Conservation (phyloP, 148 eudicot species). For the Silene uniflora region DNA sequence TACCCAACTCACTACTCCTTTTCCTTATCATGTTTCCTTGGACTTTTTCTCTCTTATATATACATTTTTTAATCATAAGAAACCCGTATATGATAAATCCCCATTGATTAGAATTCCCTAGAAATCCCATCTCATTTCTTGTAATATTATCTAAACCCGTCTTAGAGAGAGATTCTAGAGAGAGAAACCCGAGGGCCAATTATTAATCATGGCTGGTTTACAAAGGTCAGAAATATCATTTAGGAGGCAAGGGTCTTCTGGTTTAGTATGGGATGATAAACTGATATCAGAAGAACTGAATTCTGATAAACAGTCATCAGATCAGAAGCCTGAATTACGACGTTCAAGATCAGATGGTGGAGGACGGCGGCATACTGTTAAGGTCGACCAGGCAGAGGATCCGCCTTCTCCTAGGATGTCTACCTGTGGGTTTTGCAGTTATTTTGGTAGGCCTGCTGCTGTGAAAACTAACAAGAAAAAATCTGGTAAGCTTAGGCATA, state of each 20-base stretch:
- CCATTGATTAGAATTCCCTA: slow-evolving; percentile 15
- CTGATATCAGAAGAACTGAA: slow-evolving; percentile 45
- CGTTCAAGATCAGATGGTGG: slow-evolving; percentile 35
- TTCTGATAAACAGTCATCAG: slow-evolving; percentile 3
- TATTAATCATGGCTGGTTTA: slow-evolving; percentile 48
- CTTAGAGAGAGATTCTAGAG: slow-evolving; percentile 1
- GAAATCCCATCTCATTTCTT: slow-evolving; percentile 1
- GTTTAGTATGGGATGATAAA: slow-evolving; percentile 81
- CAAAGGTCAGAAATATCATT: slow-evolving; percentile 71
- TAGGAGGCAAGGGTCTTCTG: slow-evolving; percentile 81
- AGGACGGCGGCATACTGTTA: slow-evolving; percentile 28
- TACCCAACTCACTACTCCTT: not conserved
- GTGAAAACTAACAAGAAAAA: slow-evolving; percentile 16
- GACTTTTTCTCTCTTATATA: slow-evolving; percentile 9
- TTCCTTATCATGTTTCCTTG: slow-evolving; percentile 19
- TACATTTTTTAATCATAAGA: slow-evolving; percentile 1
- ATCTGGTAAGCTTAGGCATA: slow-evolving; percentile 27
- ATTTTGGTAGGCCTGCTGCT: slow-evolving; percentile 40
- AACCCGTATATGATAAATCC: slow-evolving; percentile 2
- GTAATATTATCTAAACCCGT: not conserved
- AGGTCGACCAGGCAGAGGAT: slow-evolving; percentile 52
- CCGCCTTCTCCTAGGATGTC: slow-evolving; percentile 76
- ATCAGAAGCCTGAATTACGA: slow-evolving; percentile 23
- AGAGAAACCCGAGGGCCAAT: not conserved
- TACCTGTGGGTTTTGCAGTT: slow-evolving; percentile 55